A percentile compares a stretch with the other conserved stretches of the same genome.
Evolutionary conservation across 805 yeast genomes (phyloP).

Genomic region (Schwanniomyces pseudopolymorphus): DNA sequence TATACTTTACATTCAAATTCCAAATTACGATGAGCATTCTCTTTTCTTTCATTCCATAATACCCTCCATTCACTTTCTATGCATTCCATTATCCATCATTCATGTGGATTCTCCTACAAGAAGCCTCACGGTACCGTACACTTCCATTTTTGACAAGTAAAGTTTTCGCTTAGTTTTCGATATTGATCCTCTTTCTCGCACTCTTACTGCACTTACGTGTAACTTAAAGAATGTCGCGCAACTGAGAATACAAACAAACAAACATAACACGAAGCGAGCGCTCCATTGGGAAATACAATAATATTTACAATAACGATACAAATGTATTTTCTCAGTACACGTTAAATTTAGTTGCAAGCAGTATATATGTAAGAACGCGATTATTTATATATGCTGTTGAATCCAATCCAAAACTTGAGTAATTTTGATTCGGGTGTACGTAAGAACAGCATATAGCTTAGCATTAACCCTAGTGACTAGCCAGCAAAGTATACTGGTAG

Average conservation of each 20-base stretch:
- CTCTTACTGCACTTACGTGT: neutral
- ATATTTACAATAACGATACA: constrained; percentile 4
- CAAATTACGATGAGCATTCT: neutral
- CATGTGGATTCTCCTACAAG: too few relatives aligned
- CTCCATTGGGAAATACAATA: constrained; percentile 7
- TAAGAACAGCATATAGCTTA: neutral
- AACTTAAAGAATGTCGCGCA: neutral
- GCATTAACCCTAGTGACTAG: neutral
- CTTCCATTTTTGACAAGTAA: neutral
- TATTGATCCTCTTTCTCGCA: neutral
- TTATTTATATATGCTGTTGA: constrained; percentile 1
- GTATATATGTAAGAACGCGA: neutral
- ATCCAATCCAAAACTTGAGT: neutral
- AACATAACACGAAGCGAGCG: constrained; percentile 3
- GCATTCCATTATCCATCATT: neutral
- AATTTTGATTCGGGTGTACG: neutral
- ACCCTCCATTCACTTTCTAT: neutral
- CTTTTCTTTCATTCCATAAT: neutral
- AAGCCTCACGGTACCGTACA: neutral
- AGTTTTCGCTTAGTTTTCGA: neutral
- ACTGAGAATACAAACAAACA: constrained; percentile 2
- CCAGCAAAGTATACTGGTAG: neutral
- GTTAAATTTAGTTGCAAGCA: neutral
- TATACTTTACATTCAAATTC: too few relatives aligned
- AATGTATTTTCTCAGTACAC: constrained; percentile 1